Percentiles rank a stretch among this genome's conserved stretches.
These are phyloP conservation scores for Flaveria brownii DNA, from an alignment of 129 eudicot species.

Conservation along the genomic window DNA sequence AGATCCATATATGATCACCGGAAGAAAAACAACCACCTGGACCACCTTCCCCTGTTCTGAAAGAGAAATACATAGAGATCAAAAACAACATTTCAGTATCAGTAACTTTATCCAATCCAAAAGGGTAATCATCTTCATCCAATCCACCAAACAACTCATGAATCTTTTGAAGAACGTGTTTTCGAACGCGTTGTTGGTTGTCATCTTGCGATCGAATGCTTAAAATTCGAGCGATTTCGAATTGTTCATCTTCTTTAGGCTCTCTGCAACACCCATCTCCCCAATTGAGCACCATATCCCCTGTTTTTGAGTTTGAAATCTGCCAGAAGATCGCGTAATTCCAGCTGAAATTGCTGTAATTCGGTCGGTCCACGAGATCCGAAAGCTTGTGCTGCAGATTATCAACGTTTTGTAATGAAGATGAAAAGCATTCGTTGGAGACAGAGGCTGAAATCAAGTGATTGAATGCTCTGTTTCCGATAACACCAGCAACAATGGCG, in stretches of 20 bases:
- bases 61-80: slow-evolving; percentile 86
- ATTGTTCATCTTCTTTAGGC: slow-evolving; percentile 71
- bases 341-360: slow-evolving; percentile 66
- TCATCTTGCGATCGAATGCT: slow-evolving; percentile 60
- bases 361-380: slow-evolving; percentile 79
- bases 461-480: slow-evolving; percentile 73
- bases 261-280: slow-evolving; percentile 97
- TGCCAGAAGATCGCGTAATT: slow-evolving; percentile 93
- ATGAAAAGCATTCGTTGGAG: slow-evolving; percentile 62
- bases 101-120: slow-evolving; percentile 82
- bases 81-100: slow-evolving; percentile 88
- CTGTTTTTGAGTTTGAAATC: slow-evolving; percentile 57
- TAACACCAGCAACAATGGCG: slow-evolving; percentile 62
- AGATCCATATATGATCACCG: slow-evolving; percentile 65
- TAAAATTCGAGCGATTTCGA: slow-evolving; percentile 44
- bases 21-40: slow-evolving; percentile 71
- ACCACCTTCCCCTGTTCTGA: slow-evolving; percentile 74
- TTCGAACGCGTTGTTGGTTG: slow-evolving; percentile 65
- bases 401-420: slow-evolving; percentile 60
- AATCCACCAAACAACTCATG: slow-evolving; percentile 65
- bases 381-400: slow-evolving; percentile 80
- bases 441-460: slow-evolving; percentile 63
- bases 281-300: slow-evolving; percentile 87
- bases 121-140: slow-evolving; percentile 81
- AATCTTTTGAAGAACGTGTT: slow-evolving; percentile 72